A percentile compares a stretch with the other conserved stretches of the same genome.
Conservation (phyloP, 2,329 filamentous ascomycete species). For the Epichloe sylvatica region DNA sequence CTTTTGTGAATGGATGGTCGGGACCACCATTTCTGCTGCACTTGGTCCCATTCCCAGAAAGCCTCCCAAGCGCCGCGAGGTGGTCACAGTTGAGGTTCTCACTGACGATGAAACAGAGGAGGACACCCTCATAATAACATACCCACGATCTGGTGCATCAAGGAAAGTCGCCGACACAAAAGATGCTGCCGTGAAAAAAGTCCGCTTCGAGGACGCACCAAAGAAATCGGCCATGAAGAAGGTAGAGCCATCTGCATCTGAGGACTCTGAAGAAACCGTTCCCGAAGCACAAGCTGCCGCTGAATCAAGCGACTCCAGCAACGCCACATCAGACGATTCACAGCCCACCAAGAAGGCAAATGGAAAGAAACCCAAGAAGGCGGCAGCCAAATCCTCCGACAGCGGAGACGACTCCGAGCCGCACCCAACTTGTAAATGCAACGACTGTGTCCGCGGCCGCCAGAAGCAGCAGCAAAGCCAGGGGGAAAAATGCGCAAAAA, state of each 20-base stretch:
- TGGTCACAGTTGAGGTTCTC: conserved; percentile 28
- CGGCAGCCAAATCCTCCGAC: conserved; percentile 8
- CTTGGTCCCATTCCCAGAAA: conserved; percentile 16
- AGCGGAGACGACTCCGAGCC: conserved; percentile 20
- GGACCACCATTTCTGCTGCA: conserved; percentile 20
- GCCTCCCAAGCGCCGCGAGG: conserved; percentile 14
- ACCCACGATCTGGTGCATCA: conserved; percentile 25
- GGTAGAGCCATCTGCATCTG: conserved; percentile 8
- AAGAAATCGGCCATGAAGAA: conserved; percentile 27
- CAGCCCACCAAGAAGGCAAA: conserved; percentile 10
- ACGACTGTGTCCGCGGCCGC: conserved; percentile 12
- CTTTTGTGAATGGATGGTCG: conserved; percentile 29
- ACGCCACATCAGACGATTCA: conserved; percentile 6
- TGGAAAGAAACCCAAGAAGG: conserved; percentile 9
- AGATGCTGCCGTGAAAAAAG: conserved; percentile 22
- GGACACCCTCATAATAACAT: conserved; percentile 34
- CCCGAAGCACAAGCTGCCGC: conserved; percentile 7
- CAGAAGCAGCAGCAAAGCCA: conserved; percentile 5
- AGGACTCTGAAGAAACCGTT: conserved; percentile 10
- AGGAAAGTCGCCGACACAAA: conserved; percentile 3
- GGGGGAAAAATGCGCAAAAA: conserved; percentile 4
- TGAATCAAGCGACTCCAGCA: conserved; percentile 11
- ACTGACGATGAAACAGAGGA: conserved; percentile 39
- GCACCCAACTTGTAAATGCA: conserved; percentile 19
- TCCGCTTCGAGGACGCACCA: conserved; percentile 25